Conservation (phyloP, 345 rosid genomes). For the Clausena lansium region DNA sequence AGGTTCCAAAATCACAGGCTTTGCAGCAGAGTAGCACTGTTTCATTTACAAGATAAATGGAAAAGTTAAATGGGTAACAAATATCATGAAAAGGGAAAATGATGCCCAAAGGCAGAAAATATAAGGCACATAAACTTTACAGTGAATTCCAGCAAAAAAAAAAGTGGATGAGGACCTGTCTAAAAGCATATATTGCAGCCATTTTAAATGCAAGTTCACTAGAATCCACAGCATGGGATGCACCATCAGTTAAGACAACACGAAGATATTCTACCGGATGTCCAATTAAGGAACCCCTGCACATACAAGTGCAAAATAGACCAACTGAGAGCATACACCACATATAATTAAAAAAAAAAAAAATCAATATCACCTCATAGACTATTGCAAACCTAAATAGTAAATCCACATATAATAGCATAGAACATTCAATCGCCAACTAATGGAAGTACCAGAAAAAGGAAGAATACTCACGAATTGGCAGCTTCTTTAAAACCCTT, state of each 20-base stretch:
- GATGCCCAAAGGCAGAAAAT: not conserved
- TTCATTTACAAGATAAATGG: conserved; percentile 2
- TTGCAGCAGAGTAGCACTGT: conserved; percentile 84
- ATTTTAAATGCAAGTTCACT: conserved; percentile 98
- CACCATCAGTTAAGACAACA: conserved; percentile 86
- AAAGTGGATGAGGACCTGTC: conserved; percentile 49
- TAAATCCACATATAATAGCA: not conserved
- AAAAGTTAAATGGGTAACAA: not conserved
- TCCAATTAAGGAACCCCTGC: conserved; percentile 93
- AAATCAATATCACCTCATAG: not conserved
- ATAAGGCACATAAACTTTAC: not conserved
- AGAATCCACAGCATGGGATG: conserved; percentile 94
- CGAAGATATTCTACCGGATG: conserved; percentile 94
- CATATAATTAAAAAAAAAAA: not conserved
- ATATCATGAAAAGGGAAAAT: not conserved
- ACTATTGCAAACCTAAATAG: not conserved
- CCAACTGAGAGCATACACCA: not conserved
- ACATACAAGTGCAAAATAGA: conserved; percentile 11
- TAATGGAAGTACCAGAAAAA: not conserved
- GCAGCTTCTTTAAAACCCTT: conserved; percentile 99
- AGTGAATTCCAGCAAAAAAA: not conserved
- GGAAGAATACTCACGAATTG: conserved; percentile 67
- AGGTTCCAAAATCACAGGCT: conserved; percentile 92
- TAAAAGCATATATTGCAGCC: conserved; percentile 95
- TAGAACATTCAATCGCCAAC: not conserved